A percentile compares a stretch with the other conserved stretches of the same genome.
phyloP scores from a whole-genome alignment of 352 stramenopile genomes.

The Globisporangium echinulatum region DNA sequence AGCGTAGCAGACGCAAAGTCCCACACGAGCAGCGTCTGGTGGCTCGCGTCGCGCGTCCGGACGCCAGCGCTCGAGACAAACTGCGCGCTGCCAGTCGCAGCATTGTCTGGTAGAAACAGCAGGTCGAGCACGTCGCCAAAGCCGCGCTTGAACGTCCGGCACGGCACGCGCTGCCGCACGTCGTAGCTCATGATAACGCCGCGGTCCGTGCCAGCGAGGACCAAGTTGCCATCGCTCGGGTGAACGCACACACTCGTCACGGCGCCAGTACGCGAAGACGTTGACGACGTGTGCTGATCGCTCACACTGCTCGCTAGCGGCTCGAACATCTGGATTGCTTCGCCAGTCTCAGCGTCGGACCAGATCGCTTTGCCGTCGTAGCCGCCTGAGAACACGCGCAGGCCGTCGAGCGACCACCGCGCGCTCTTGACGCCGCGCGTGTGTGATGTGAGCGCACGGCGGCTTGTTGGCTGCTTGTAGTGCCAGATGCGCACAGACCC shows the following conservation, averaged over 20 bases:
- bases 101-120: constrained; percentile 27
- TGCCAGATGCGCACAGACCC: constrained; percentile 40
- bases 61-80: constrained; percentile 52
- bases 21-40: constrained; percentile 65
- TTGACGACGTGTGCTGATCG: neutral
- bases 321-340: constrained; percentile 5
- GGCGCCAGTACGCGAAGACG: neutral
- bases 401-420: constrained; percentile 49
- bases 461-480: constrained; percentile 7
- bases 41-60: constrained; percentile 33
- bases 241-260: constrained; percentile 29
- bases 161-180: constrained; percentile 14
- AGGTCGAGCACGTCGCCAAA: constrained; percentile 53
- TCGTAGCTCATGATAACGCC: constrained; percentile 34
- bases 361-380: constrained; percentile 31
- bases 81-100: constrained; percentile 5
- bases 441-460: constrained; percentile 21
- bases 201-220: constrained; percentile 27
- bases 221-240: constrained; percentile 18
- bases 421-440: constrained; percentile 38
- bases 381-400: constrained; percentile 29
- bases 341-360: constrained; percentile 27
- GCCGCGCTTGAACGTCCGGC: constrained; percentile 13
- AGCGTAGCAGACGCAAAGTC: constrained; percentile 36
- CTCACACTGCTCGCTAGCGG: neutral